Evolutionary conservation across 345 rosid species (phyloP).

Genomic region (Eucalyptus dawsonii): DNA sequence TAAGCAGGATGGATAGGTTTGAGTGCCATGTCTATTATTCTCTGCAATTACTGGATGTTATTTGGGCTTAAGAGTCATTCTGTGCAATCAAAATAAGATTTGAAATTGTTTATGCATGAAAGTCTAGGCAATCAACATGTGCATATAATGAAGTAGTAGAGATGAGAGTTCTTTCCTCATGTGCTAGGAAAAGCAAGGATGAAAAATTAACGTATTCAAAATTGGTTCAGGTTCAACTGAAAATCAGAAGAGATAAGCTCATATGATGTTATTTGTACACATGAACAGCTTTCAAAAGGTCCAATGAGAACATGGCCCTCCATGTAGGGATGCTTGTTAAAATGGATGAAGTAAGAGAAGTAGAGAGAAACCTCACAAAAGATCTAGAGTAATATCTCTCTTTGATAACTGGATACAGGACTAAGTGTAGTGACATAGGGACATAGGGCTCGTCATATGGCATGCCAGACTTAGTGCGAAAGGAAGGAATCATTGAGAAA

Average conservation of each 20-base stretch:
- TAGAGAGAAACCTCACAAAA: background rate
- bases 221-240: background rate
- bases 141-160: background rate
- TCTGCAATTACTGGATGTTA: background rate
- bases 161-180: background rate
- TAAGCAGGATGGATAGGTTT: background rate
- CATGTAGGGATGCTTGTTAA: background rate
- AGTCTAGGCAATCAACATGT: background rate
- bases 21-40: background rate
- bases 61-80: background rate
- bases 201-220: background rate
- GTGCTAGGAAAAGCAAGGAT: background rate
- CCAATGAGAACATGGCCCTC: background rate
- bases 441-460: background rate
- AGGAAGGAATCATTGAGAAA: background rate
- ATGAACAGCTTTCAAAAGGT: background rate
- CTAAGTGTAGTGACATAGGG: background rate
- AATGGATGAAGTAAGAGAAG: background rate
- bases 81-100: background rate
- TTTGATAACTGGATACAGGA: background rate
- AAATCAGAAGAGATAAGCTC: background rate
- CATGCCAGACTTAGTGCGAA: background rate
- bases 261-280: background rate
- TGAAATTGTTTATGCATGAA: background rate
- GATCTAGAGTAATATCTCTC: background rate